Evolutionary conservation across 345 rosid species (phyloP), one percentile per base, ranked within the genome.

Genomic region (Iberis pinnata): DNA sequence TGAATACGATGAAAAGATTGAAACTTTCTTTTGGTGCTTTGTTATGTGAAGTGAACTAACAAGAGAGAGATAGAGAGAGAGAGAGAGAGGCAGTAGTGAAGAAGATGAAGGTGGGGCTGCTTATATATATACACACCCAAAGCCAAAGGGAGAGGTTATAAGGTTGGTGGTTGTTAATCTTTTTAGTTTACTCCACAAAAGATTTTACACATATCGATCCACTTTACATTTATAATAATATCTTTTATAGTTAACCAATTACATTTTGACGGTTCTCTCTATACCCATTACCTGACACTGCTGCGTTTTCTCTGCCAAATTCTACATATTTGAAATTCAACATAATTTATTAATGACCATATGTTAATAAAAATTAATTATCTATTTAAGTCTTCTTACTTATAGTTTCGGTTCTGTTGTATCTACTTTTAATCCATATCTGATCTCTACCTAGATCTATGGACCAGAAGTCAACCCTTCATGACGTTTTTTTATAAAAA

Each of bases 21-120:
- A 43, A n/a, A 36, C 4, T 29, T 49, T 47, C 10, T 29, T 29
- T 60, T 53, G 56, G 65, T 67, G 66, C n/a, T 60, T 47, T 67
- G 8, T 60, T 54, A 39, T 67, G 72, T 60, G 63, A 49, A 68
- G 68, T 68, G 73, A 68, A 68, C 68, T 62, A 68, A 68, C 64
- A 42, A 56, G 42, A 52, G 43, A 64, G 58, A 71, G 64, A 50
- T 19, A 61, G 36, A 24, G 15, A 58, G 52, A 63, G 48, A 64
- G 63, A 44, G 43, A 38, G 48, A 51, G 55, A 67, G 57, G 65
- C 38, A 61, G 63, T 48, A 69, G 58, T 18, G 64, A 60, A 63
- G 60, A 60, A 20, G 75, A 69, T 64, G 75, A 69, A 62, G 68
- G 69, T 70, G 64, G 71, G 76, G 67, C 59, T 61, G 64, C 68